Evolutionary conservation across 148 eudicot genomes (phyloP), one percentile per base, ranked within the genome.

Genomic region (Tetragonia tetragonoides): DNA sequence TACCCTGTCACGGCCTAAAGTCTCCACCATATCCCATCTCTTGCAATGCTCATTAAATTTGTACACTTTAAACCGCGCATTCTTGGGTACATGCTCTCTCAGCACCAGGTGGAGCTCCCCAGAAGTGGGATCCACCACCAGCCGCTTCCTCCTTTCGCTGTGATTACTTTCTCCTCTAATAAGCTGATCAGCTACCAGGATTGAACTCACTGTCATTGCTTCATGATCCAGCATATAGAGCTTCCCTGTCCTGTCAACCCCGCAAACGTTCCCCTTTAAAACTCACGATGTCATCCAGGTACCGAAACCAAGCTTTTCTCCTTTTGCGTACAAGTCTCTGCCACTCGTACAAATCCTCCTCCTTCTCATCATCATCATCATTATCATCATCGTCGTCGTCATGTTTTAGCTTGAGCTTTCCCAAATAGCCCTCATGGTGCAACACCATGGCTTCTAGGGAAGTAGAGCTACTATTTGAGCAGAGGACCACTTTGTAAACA

Each of bases 71-170:
- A 80, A 80, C 9, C 78, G 21, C 0, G 39, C 59, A 6, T 42
- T 56, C 72, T 1, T 59, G 28, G 5, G 63, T 38, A 5, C 16
- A 7, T 18, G 49, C 60, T 79, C 73, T 53, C 77, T 51, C 28
- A 65, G 41, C 18, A 79, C 73, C 10, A 79, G 8, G 73, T 79
- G 4, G 0, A 79, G 77, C 59, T 65, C 9, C 42, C 18, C 44
- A 18, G 46, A 39, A 10, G 66, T 9, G 38, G 59, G 3, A 8
- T 80, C 82, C 62, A 80, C 78, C 68, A 74, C 82, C 24, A 80
- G 39, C 6, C 78, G 78, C 74, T 74, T 80, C 78, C 73, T 61
- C 72, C 82, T 56, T 3, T 6, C 0, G 61, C 0, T 6, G n/a
- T n/a, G n/a, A 20, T 15, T 12, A 1, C 5, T 3, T n/a, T 2